Percentiles rank a stretch among this genome's conserved stretches.
phyloP scores from a whole-genome alignment of 192 early-diverging fungal genomes.

The Rhizoclosmatium sp. region DNA sequence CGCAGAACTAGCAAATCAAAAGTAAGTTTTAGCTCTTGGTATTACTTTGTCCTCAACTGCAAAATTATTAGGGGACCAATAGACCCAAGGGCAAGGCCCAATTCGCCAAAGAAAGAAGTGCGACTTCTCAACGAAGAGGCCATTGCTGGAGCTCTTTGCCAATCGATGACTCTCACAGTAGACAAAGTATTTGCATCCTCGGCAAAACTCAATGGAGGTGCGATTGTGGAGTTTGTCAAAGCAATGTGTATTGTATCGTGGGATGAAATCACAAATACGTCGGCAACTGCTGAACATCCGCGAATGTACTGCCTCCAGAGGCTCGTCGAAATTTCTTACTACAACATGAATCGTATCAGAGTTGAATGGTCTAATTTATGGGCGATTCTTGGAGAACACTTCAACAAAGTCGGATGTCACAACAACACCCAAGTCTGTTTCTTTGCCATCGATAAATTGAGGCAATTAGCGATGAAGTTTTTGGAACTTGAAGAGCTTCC shows the following conservation, averaged over 20 bases:
- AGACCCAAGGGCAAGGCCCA: slow-evolving; percentile 11
- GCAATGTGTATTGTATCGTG: slow-evolving; percentile 87
- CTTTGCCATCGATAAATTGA: slow-evolving; percentile 92
- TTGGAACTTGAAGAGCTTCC: slow-evolving; percentile 95
- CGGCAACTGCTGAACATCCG: slow-evolving; percentile 52
- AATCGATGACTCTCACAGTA: slow-evolving; percentile 79
- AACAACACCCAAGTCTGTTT: slow-evolving; percentile 85
- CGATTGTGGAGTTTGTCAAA: slow-evolving; percentile 90
- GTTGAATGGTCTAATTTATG: slow-evolving; percentile 96
- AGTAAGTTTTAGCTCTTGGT: slow-evolving; percentile 16
- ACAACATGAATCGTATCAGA: slow-evolving; percentile 97
- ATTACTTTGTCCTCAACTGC: slow-evolving; percentile 16
- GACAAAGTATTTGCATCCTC: slow-evolving; percentile 87
- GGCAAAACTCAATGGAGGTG: slow-evolving; percentile 77
- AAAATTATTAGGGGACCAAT: not conserved
- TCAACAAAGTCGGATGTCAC: slow-evolving; percentile 89
- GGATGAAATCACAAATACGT: slow-evolving; percentile 81
- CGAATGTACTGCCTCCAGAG: slow-evolving; percentile 84
- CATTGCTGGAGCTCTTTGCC: slow-evolving; percentile 60
- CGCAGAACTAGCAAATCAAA: slow-evolving; percentile 46
- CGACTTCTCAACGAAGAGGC: slow-evolving; percentile 53
- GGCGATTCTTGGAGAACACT: slow-evolving; percentile 75
- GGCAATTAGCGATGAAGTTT: slow-evolving; percentile 96
- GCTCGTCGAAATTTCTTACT: slow-evolving; percentile 96
- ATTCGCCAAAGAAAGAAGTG: slow-evolving; percentile 21